phyloP scores from a whole-genome alignment of 2,329 filamentous ascomycete species.

The Fusarium equiseti region DNA sequence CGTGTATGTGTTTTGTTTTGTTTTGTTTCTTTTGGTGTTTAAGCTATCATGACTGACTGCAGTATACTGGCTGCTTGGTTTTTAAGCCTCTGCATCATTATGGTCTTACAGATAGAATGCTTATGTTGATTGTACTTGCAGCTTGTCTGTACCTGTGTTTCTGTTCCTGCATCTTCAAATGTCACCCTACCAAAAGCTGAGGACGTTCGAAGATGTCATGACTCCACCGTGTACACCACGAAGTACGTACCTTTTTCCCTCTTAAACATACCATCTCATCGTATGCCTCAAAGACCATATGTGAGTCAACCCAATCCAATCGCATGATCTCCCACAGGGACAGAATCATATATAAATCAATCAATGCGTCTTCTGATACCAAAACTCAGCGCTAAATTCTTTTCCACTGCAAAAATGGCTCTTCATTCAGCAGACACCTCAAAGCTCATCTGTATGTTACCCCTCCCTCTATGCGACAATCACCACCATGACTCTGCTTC shows the following conservation, averaged over 20 bases:
- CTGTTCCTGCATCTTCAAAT: constrained; percentile 6
- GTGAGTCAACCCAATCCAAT: constrained; percentile 27
- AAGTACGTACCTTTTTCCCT: constrained; percentile 35
- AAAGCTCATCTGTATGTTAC: constrained; percentile 63
- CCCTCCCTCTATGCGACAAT: constrained; percentile 8
- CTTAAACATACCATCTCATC: constrained; percentile 29
- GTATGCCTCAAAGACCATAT: constrained; percentile 20
- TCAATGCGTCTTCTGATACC: constrained; percentile 43
- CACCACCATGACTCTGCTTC: constrained; percentile 13
- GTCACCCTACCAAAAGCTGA: constrained; percentile 10
- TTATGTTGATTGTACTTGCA: not conserved
- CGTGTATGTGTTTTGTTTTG: constrained; percentile 16
- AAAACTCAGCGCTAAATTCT: constrained; percentile 33
- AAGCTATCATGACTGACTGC: not conserved
- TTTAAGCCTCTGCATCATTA: not conserved
- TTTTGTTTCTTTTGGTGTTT: constrained; percentile 6
- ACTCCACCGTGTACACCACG: constrained; percentile 29
- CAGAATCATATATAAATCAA: constrained; percentile 13
- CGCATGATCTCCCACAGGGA: constrained; percentile 27
- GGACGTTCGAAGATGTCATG: constrained; percentile 40
- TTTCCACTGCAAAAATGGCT: constrained; percentile 56
- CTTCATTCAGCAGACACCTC: constrained; percentile 56
- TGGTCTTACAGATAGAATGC: not conserved
- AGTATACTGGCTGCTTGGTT: not conserved
- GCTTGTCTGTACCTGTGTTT: not conserved